Evolutionary conservation across 768 basidiomycete species (phyloP), one percentile per base, ranked within the genome.

Genomic region (Strobilomyces echinocephalus): DNA sequence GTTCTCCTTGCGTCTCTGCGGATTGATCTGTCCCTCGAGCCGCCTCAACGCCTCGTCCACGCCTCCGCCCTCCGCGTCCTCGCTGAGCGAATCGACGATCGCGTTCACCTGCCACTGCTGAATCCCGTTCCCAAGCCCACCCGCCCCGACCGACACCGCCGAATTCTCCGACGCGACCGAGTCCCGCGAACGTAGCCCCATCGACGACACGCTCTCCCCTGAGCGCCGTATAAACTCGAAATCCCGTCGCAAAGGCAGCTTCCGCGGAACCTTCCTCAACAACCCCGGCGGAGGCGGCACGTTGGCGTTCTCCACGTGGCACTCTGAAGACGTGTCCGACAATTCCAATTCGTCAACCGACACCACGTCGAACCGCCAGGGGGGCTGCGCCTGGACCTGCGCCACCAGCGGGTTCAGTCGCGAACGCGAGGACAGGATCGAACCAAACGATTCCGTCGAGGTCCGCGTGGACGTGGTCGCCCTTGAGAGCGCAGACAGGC

Each of bases 41-140:
- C 87, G 75, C 21, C 79, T 75, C 57, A 97, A 67, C 16, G 94
- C 92, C 8, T 83, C 88, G 31, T 92, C 91, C 16, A 89, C 86
- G 60, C 89, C 91, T 1, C 91, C 91, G 16, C 72, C 77, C 53
- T 85, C 90, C 21, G 79, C 87, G 5, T 91, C 84, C 50, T 88
- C 83, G 56, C 81, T 87, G 58, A 88, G 72, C 36, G 80, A 83
- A 46, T 90, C 86, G 11, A 91, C 76, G 36, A 91, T 71, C 26
- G 87, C 84, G 63, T 88, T 87, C 70, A 89, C 74, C 60, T 91
- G 91, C 91, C 91, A 92, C 50, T 83, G 82, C n/a, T 84, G 81
- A 16, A 91, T 82, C 28, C 71, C 72, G 16, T 58, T 59, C 24
- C 69, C 68, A 6, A 71, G 56, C 1, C 72, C 64, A 5, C 46